Evolutionary conservation across 202 grass and related monocot species (phyloP), one percentile per base, ranked within the genome.

Genomic region (Carex arenaria): DNA sequence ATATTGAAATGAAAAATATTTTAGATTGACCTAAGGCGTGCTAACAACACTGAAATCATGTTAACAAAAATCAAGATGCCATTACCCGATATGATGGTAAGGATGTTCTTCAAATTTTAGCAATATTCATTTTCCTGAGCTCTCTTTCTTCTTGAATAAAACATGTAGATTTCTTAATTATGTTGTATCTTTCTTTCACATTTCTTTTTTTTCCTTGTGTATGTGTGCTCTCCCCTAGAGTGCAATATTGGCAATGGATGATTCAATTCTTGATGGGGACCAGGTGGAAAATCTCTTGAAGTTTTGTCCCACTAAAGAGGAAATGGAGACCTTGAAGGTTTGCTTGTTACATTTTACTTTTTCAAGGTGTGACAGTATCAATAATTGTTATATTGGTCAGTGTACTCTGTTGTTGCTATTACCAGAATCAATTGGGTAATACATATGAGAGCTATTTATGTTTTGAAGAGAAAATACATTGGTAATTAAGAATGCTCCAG

Each of bases 31-130:
- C 28, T 94, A 89, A 88, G 90, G 77, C 82, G 92, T 71, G 95
- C 95, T n/a, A 93, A 94, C 88, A 98, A 98, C 80, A 93, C 92
- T 45, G 92, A 98, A 71, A 98, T 98, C 86, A 94, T 98, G 95
- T 85, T 98, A 85, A 94, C 95, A 19, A 98, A 94, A 91, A 98
- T 98, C 85, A 98, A 98, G 85, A 98, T 98, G 95, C 92, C 95
- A 10, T 84, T 93, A 45, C 53, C 90, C 61, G 95, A 98, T 78
- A 98, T 98, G 92, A 91, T 98, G 95, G 95, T 98, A 85, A 80
- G 72, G 51, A 69, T 85, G 18, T 82, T 70, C 10, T 73, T 61
- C 52, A 40, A 55, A 88, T 66, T 32, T 81, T 10, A 65, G 67
- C 34, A 56, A 86, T 81, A 86, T 20, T 64, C 20, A 10, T 62